Percentiles rank a stretch among this genome's conserved stretches.
Evolutionary conservation across 495 filamentous ascomycete species (phyloP).

Genomic region (Aspergillus sclerotioniger): DNA sequence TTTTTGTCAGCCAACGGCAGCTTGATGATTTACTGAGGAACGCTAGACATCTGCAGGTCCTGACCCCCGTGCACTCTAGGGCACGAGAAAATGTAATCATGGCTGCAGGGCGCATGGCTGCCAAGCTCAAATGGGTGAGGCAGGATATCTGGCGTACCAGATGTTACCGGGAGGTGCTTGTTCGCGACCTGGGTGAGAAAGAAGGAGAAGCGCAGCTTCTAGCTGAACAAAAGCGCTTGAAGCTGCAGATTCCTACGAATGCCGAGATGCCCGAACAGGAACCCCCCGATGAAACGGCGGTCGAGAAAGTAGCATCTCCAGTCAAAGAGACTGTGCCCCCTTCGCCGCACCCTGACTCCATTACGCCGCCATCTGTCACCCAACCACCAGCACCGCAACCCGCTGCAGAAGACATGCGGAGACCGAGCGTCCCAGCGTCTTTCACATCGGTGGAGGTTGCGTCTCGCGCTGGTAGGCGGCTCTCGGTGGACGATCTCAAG

Average conservation of each 20-base stretch:
- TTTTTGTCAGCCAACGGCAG: conserved; percentile 67
- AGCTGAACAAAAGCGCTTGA: conserved; percentile 20
- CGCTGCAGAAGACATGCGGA: conserved; percentile 27
- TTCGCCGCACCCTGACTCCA: conserved; percentile 6
- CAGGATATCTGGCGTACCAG: conserved; percentile 91
- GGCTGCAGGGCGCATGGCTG: conserved; percentile 80
- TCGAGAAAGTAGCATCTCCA: conserved; percentile 17
- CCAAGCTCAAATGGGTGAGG: conserved; percentile 87
- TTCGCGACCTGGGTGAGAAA: conserved; percentile 82
- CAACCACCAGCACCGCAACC: conserved; percentile 20
- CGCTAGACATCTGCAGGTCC: conserved; percentile 85
- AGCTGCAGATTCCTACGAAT: conserved; percentile 20
- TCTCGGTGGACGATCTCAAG: conserved; percentile 27
- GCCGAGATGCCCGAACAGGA: conserved; percentile 1
- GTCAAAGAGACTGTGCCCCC: conserved; percentile 8
- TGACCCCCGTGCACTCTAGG: conserved; percentile 83
- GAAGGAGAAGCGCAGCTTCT: conserved; percentile 21
- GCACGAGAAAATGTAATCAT: conserved; percentile 82
- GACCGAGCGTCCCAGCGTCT: conserved; percentile 38
- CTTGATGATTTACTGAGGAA: conserved; percentile 83
- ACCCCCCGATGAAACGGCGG: not conserved
- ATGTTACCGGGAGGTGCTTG: conserved; percentile 86
- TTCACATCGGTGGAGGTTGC: conserved; percentile 31
- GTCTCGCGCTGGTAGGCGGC: conserved; percentile 26
- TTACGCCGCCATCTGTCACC: conserved; percentile 11